Evolutionary conservation across 768 basidiomycete species (phyloP), one percentile per base, ranked within the genome.

Genomic region (Amanita phalloides): DNA sequence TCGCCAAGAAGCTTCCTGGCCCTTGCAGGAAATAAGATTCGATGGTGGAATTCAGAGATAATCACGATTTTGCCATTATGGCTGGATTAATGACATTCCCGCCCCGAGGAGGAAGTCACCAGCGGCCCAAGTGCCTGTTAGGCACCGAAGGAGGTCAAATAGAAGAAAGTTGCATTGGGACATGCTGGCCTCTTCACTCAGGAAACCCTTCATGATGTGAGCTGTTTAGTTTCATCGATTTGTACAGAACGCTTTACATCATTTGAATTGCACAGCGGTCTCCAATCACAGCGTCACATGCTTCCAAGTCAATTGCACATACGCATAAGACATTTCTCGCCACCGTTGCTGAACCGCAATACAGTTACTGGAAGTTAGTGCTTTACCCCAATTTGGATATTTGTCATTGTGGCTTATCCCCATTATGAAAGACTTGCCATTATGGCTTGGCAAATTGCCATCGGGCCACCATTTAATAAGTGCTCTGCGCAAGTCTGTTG

Each of bases 1-100:
- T 86, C 83, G 4, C 81, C 81, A 0, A 77, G 57, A 60, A 85
- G 83, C 62, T 85, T 86, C 43, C 84, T 64, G 7, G 83, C 83
- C 47, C 72, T 72, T 0, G 83, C 3, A 84, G 68, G 60, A 84
- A 82, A 73, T 73, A 84, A n/a, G 66, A 6, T 66, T 60, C 32
- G 49, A 51, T 35, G 55, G 41, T 0, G 54, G 59, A 50, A n/a
- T n/a, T 81, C 77, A 46, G 71, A 64, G 0, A 83, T 57, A 4
- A 84, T 55, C 8, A 83, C 77, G 23, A 84, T 58, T 56, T 76
- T 76, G 9, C 61, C 0, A 78, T 78, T 2, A 68, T n/a, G 75
- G 74, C 57, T 84, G 81, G 23, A 86, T n/a, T 68, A 45, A 85
- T 69, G 14, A 81, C 77, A 81, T 77, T 14, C 80, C 82, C 3